Evolutionary conservation across 768 basidiomycete species (phyloP).

Genomic region (Hirschioporus abietinus): DNA sequence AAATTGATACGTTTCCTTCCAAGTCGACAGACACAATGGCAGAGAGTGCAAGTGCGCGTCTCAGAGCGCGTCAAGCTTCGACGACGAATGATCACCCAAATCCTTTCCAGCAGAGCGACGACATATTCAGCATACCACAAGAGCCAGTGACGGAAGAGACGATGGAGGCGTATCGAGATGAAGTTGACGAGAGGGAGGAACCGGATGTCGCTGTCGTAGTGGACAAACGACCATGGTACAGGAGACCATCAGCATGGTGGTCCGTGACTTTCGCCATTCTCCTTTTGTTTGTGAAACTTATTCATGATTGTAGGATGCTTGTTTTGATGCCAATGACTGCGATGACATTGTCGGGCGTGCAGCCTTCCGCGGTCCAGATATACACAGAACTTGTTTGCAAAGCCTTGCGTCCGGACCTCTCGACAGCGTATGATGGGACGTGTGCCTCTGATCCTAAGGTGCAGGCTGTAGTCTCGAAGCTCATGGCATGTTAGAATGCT

Average conservation of each 20-base stretch:
- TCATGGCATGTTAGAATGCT: slow-evolving; percentile 49
- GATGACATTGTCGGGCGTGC: slow-evolving; percentile 47
- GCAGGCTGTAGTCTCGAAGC: slow-evolving; percentile 60
- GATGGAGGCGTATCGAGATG: neutral
- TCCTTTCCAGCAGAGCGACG: neutral
- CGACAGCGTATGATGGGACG: neutral
- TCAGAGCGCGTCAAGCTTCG: neutral
- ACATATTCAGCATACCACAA: neutral
- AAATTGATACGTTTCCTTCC: neutral
- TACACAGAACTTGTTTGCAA: slow-evolving; percentile 64
- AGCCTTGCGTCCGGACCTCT: neutral
- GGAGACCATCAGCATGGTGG: slow-evolving; percentile 69
- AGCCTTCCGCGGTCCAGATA: slow-evolving; percentile 69
- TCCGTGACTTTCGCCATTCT: slow-evolving; percentile 27
- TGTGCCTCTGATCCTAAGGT: slow-evolving; percentile 71
- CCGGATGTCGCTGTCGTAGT: neutral
- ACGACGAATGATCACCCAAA: neutral
- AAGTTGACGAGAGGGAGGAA: neutral
- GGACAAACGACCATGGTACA: slow-evolving; percentile 61
- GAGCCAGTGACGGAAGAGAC: neutral
- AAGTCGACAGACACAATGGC: neutral
- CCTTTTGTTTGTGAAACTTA: neutral
- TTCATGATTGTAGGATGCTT: slow-evolving; percentile 45
- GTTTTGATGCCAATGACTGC: slow-evolving; percentile 46
- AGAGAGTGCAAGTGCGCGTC: neutral